Conservation (phyloP, 768 basidiomycete genomes). For the Russula olivacea region DNA sequence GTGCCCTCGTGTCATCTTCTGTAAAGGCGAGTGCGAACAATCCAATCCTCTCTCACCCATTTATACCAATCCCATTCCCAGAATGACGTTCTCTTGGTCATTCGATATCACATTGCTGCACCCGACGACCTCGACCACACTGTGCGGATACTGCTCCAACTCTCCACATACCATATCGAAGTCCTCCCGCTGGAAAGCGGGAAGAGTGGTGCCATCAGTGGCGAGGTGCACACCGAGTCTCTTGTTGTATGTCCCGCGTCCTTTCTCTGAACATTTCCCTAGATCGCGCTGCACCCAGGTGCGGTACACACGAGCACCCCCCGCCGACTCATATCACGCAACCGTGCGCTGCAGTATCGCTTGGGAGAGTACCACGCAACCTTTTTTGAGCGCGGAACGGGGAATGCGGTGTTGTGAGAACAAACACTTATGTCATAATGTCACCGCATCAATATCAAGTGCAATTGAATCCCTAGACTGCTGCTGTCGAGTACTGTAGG, state of each 20-base stretch:
- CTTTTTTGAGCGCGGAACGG: slow-evolving; percentile 72
- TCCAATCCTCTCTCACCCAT: not conserved
- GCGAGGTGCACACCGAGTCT: slow-evolving; percentile 48
- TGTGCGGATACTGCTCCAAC: slow-evolving; percentile 51
- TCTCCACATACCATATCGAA: slow-evolving; percentile 66
- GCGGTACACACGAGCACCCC: slow-evolving; percentile 34
- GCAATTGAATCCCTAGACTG: too few species aligned
- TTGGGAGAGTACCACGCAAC: slow-evolving; percentile 57
- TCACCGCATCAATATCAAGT: not conserved
- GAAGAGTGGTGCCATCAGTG: slow-evolving; percentile 69
- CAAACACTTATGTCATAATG: not conserved
- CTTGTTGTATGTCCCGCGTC: not conserved
- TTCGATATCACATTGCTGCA: slow-evolving; percentile 54
- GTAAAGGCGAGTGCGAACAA: slow-evolving; percentile 38
- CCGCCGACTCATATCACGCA: slow-evolving; percentile 45
- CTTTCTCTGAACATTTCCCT: not conserved
- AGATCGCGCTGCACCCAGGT: slow-evolving; percentile 63
- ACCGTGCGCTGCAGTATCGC: slow-evolving; percentile 61
- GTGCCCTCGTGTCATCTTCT: slow-evolving; percentile 55
- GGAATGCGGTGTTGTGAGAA: slow-evolving; percentile 51
- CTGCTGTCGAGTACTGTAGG: not conserved
- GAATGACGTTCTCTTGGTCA: slow-evolving; percentile 49
- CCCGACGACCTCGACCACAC: slow-evolving; percentile 57
- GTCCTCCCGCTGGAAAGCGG: slow-evolving; percentile 68
- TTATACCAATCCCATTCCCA: slow-evolving; percentile 27